Base-by-base conservation (phyloP, 202 grass and related monocot species). In the Eragrostis tef region DNA sequence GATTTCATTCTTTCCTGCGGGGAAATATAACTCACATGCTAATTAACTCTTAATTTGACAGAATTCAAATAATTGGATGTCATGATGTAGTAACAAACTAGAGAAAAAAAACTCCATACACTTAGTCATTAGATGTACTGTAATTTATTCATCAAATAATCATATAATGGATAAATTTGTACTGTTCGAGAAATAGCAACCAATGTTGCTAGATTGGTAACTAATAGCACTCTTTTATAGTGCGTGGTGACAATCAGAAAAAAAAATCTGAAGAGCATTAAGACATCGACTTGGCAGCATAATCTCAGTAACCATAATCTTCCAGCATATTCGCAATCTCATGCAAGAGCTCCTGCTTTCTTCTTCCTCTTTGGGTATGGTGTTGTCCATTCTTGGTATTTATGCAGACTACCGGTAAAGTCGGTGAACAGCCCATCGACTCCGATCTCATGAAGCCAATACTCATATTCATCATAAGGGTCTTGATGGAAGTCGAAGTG, bases 401-500 rank as follows among this genome's bases (percentile, higher is more conserved):
- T 81, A 68, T 91, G 86, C 39, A 94, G 36, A 46, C 84, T 87
- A 36, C 89, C 89, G 1, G 84, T 87, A 75, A 91, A 94, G 86
- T 94, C 89, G 2, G 89, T 89, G 73, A 89, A 91, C n/a, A 91
- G 11, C 20, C 92, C 84, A 48, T 94, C 89, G 3, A 91, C 81
- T 0, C 84, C 74, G 1, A 89, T 85, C 46, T 74, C 69, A 11
- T 71, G 66, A 49, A 94, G 54, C 87, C 92, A 94, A 7, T 85
- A 91, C 14, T 64, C 92, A n/a, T 87, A 94, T 56, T 94, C 86
- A 26, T 9, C 51, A 26, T 89, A 94, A n/a, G 92, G 89, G 52
- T 89, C 92, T 79, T 94, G 89, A 49, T 83, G 81, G 74, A 94
- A 94, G 63, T 94, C 46, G 5, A 89, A 89, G 78, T 94, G 92